Percentiles rank a stretch among this genome's conserved stretches.
phyloP scores from a whole-genome alignment of 2,329 filamentous ascomycete species.

The Zymoseptoria pseudotritici region DNA sequence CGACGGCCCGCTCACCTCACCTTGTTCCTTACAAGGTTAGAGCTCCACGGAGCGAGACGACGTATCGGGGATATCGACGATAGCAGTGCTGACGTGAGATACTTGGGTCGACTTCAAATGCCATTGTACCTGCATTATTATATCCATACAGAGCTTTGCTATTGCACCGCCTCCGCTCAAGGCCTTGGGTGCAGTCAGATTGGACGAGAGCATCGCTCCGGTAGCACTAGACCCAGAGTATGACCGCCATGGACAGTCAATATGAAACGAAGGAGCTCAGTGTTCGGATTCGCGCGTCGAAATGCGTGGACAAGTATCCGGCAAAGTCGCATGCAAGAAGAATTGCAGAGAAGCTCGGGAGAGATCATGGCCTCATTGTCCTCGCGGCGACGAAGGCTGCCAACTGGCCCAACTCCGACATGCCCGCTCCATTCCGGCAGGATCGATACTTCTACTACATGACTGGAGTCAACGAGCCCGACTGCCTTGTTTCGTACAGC shows the following conservation, averaged over 20 bases:
- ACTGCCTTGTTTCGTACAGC: constrained; percentile 76
- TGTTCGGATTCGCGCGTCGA: constrained; percentile 5
- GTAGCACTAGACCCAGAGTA: not conserved
- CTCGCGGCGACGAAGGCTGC: constrained; percentile 53
- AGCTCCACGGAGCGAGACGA: not conserved
- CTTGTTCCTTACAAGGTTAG: not conserved
- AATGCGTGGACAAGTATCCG: constrained; percentile 51
- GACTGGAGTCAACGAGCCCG: constrained; percentile 73
- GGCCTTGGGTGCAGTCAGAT: not conserved
- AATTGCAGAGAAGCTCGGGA: constrained; percentile 66
- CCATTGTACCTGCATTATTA: not conserved
- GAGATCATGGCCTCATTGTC: constrained; percentile 66
- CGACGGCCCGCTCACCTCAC: not conserved
- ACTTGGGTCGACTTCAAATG: not conserved
- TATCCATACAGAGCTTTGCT: not conserved
- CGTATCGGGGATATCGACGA: not conserved
- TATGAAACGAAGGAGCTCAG: not conserved
- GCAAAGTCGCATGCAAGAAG: constrained; percentile 79
- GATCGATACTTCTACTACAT: constrained; percentile 86
- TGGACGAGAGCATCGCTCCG: not conserved
- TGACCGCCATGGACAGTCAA: not conserved
- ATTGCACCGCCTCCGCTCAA: not conserved
- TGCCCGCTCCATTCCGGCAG: constrained; percentile 71
- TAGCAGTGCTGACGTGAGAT: not conserved
- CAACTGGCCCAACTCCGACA: constrained; percentile 62